Evolutionary conservation across 345 rosid species (phyloP).

Genomic region (Reutealis trisperma): DNA sequence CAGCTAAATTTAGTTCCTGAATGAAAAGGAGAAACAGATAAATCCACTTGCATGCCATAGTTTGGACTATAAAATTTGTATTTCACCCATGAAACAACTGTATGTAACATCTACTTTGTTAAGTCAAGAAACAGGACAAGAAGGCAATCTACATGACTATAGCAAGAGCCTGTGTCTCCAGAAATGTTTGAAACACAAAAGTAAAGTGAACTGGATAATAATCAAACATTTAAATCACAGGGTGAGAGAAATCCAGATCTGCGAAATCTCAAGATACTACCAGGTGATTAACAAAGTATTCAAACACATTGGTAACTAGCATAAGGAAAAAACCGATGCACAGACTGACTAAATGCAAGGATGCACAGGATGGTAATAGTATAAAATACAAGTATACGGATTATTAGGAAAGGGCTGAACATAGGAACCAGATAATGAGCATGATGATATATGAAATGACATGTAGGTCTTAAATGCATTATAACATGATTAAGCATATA

Average conservation of each 20-base stretch:
- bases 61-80: not conserved
- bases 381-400: not conserved
- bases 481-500: not conserved
- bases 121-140: not conserved
- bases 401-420: not conserved
- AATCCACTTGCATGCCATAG: conserved; percentile 5
- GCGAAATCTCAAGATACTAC: not conserved
- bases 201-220: not conserved
- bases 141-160: no score
- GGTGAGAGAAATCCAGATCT: not conserved
- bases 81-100: not conserved
- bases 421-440: not conserved
- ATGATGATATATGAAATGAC: not conserved
- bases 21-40: conserved; percentile 27
- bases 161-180: not conserved
- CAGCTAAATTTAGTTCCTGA: conserved; percentile 89
- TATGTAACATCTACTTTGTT: not conserved
- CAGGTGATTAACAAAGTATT: not conserved
- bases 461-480: not conserved
- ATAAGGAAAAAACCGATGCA: not conserved
- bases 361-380: not conserved
- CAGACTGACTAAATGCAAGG: not conserved
- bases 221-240: not conserved
- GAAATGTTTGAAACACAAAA: not conserved
- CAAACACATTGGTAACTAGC: not conserved